Evolutionary conservation across 495 filamentous ascomycete genomes (phyloP).

Genomic region (Glarea lozoyensis): DNA sequence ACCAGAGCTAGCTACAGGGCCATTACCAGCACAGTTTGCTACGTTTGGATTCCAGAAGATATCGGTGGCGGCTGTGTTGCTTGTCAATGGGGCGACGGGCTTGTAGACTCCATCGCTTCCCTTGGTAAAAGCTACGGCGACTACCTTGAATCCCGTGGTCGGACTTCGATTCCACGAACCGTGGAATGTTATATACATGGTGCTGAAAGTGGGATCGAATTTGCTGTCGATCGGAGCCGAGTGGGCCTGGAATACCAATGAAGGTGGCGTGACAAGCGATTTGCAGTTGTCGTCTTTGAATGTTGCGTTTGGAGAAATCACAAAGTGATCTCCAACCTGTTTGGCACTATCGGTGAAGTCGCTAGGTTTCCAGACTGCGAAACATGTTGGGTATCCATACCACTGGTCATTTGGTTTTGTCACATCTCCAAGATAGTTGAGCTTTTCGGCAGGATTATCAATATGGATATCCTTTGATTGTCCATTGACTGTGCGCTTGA

Average conservation of each 20-base stretch:
- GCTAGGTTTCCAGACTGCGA: slow-evolving; percentile 47
- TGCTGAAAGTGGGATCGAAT: slow-evolving; percentile 28
- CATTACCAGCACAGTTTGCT: slow-evolving; percentile 27
- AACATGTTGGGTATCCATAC: slow-evolving; percentile 62
- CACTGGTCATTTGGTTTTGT: slow-evolving; percentile 28
- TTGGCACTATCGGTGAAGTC: slow-evolving; percentile 36
- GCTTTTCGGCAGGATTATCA: slow-evolving; percentile 63
- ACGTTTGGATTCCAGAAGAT: slow-evolving; percentile 40
- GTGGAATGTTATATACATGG: slow-evolving; percentile 42
- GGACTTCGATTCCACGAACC: slow-evolving; percentile 46
- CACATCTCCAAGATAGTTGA: slow-evolving; percentile 60
- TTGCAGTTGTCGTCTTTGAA: slow-evolving; percentile 38
- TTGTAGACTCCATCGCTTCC: slow-evolving; percentile 20
- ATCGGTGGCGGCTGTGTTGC: slow-evolving; percentile 32
- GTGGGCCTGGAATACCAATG: slow-evolving; percentile 47
- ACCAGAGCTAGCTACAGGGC: slow-evolving; percentile 1
- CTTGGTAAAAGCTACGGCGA: slow-evolving; percentile 27
- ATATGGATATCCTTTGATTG: slow-evolving; percentile 52
- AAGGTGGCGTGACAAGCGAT: slow-evolving; percentile 29
- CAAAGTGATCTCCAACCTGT: slow-evolving; percentile 40
- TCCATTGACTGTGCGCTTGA: slow-evolving; percentile 33
- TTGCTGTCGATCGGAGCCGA: slow-evolving; percentile 51
- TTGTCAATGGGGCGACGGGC: slow-evolving; percentile 32
- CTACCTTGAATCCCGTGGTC: slow-evolving; percentile 46
- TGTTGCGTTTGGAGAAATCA: slow-evolving; percentile 27